Evolutionary conservation across 805 yeast genomes (phyloP).

Genomic region (Saccharomycopsis amapae): DNA sequence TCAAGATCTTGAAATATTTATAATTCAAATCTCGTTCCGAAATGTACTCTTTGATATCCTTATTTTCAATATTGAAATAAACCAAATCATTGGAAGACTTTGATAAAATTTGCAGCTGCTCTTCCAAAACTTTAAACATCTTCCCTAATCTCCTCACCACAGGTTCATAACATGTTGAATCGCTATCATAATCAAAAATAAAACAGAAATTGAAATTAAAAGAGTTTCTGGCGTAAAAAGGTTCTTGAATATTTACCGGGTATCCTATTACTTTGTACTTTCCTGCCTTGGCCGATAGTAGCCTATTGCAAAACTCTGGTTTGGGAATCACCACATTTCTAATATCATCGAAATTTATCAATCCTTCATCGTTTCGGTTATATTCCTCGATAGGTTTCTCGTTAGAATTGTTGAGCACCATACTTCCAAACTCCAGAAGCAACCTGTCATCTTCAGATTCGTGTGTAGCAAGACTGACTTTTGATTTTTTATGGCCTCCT

Average conservation of each 20-base stretch:
- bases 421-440: neutral
- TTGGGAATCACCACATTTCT: conserved; percentile 92
- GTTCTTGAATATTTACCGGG: conserved; percentile 75
- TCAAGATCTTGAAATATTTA: conserved; percentile 12
- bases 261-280: conserved; percentile 72
- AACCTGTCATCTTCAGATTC: conserved; percentile 1
- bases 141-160: conserved; percentile 77
- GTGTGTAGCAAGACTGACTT: neutral
- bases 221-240: conserved; percentile 79
- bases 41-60: conserved; percentile 11
- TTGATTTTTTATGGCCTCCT: neutral
- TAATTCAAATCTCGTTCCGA: conserved; percentile 11
- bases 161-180: conserved; percentile 79
- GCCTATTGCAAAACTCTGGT: conserved; percentile 77
- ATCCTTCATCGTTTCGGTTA: neutral
- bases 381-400: neutral
- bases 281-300: conserved; percentile 66
- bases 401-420: neutral
- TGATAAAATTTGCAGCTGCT: conserved; percentile 74
- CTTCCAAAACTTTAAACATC: conserved; percentile 86
- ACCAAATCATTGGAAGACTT: conserved; percentile 27
- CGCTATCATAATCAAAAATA: conserved; percentile 77
- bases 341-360: conserved; percentile 67
- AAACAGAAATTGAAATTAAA: conserved; percentile 91
- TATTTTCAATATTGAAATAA: conserved; percentile 11